A percentile compares a stretch with the other conserved stretches of the same genome.
Conservation (phyloP, 176 grass and related monocot genomes). For the Bolboschoenus planiculmis region DNA sequence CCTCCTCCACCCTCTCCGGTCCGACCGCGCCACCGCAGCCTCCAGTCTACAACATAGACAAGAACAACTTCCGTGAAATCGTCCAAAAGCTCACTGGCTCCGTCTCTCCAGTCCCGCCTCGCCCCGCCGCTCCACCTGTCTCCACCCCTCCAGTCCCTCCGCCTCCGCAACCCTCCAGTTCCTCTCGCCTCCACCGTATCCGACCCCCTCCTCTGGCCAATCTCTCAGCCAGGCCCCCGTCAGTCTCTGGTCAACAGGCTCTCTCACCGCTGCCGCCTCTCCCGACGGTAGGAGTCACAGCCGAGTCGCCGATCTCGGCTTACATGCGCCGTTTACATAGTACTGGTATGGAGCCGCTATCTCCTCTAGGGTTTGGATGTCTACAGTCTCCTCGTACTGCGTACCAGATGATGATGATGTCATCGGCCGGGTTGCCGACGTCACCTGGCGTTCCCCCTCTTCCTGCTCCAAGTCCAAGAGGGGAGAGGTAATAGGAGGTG, state of each 20-base stretch:
- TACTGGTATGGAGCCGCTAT: constrained; percentile 38
- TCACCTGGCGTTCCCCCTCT: constrained; percentile 61
- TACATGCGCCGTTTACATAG: constrained; percentile 82
- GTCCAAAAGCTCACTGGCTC: constrained; percentile 92
- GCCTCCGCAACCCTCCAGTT: constrained; percentile 16
- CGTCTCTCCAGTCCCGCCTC: constrained; percentile 41
- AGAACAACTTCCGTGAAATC: constrained; percentile 88
- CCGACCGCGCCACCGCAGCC: constrained; percentile 57
- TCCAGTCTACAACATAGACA: constrained; percentile 93
- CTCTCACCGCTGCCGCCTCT: constrained; percentile 85
- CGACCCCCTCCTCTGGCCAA: constrained; percentile 36
- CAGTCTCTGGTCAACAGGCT: neutral
- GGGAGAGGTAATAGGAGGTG: constrained; percentile 1
- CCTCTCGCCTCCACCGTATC: constrained; percentile 17
- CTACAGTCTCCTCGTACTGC: constrained; percentile 62
- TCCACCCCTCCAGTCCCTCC: constrained; percentile 24
- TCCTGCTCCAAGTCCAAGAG: constrained; percentile 50
- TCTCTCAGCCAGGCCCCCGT: constrained; percentile 23
- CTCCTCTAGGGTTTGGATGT: constrained; percentile 76
- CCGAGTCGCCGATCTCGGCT: constrained; percentile 89
- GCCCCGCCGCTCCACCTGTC: neutral
- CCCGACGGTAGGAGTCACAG: constrained; percentile 59
- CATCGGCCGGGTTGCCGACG: constrained; percentile 37
- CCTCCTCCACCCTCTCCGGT: neutral
- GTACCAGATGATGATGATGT: constrained; percentile 41